phyloP scores from a whole-genome alignment of 2,329 filamentous ascomycete genomes.

The Chalaropsis thielavioides region DNA sequence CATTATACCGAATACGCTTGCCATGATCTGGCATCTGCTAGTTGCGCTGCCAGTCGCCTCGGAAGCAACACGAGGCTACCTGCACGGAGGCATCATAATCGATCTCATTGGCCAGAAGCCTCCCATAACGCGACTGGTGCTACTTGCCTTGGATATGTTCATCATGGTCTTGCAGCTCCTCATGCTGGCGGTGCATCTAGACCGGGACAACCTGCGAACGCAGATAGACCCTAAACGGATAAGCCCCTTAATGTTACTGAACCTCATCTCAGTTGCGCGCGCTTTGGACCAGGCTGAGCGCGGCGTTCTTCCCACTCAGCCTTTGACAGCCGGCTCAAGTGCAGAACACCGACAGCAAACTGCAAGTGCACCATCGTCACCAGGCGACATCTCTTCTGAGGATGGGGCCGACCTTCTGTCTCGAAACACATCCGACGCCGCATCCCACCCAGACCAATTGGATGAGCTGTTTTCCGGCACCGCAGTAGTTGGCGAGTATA shows the following conservation, averaged over 20 bases:
- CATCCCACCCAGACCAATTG: conserved; percentile 4
- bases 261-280: conserved; percentile 10
- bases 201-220: conserved; percentile 41
- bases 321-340: not conserved
- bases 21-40: conserved; percentile 45
- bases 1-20: conserved; percentile 43
- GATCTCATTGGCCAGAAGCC: conserved; percentile 55
- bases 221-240: conserved; percentile 15
- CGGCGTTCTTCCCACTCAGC: not conserved
- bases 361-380: conserved; percentile 3
- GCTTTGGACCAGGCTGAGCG: conserved; percentile 12
- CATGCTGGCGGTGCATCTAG: conserved; percentile 48
- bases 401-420: not conserved
- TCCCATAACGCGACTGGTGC: conserved; percentile 40
- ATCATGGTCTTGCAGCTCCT: conserved; percentile 45
- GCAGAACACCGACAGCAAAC: not conserved
- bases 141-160: conserved; percentile 41
- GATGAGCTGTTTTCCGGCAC: conserved; percentile 41
- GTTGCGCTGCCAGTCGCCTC: conserved; percentile 40
- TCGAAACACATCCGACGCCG: not conserved
- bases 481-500: conserved; percentile 39
- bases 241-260: conserved; percentile 10
- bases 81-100: conserved; percentile 52
- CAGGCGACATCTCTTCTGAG: conserved; percentile 1
- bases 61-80: conserved; percentile 48